Evolutionary conservation across 768 basidiomycete species (phyloP).

Genomic region (Suillus discolor): DNA sequence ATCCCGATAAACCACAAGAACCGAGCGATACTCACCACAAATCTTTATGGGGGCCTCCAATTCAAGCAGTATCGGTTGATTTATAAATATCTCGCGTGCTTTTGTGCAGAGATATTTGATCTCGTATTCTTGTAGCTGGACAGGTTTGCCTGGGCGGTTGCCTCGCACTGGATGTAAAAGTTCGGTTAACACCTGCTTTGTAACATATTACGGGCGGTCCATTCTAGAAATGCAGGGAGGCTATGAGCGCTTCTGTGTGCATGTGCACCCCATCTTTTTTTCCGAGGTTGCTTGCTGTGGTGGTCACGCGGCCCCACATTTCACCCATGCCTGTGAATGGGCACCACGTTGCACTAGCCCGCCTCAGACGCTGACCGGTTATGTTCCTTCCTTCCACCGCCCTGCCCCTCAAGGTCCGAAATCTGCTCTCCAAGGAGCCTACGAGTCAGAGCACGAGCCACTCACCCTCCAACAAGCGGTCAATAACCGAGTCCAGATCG

Average conservation of each 20-base stretch:
- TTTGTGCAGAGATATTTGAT: conserved; percentile 99
- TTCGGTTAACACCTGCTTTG: conserved; percentile 7
- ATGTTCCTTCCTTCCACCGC: background rate
- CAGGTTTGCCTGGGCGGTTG: conserved; percentile 97
- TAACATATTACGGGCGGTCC: conserved; percentile 3
- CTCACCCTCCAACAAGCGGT: conserved; percentile 96
- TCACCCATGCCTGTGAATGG: conserved; percentile 3
- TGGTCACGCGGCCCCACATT: conserved; percentile 9
- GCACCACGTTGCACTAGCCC: conserved; percentile 2
- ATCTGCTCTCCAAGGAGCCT: conserved; percentile 8
- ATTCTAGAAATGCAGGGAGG: conserved; percentile 1
- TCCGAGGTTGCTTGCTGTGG: conserved; percentile 8
- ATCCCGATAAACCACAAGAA: conserved; percentile 17
- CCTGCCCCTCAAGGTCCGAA: background rate
- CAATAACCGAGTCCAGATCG: conserved; percentile 99
- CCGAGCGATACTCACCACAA: conserved; percentile 69
- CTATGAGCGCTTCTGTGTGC: conserved; percentile 4
- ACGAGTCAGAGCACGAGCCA: conserved; percentile 32
- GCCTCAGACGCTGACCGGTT: background rate
- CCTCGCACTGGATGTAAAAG: conserved; percentile 74
- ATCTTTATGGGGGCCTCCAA: conserved; percentile 99
- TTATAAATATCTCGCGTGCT: conserved; percentile 98
- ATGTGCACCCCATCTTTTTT: conserved; percentile 13
- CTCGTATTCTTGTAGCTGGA: conserved; percentile 97
- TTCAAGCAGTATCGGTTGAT: conserved; percentile 96